Evolutionary conservation across 495 filamentous ascomycete genomes (phyloP), one percentile per base, ranked within the genome.

Genomic region (Aspergillus cristatus): DNA sequence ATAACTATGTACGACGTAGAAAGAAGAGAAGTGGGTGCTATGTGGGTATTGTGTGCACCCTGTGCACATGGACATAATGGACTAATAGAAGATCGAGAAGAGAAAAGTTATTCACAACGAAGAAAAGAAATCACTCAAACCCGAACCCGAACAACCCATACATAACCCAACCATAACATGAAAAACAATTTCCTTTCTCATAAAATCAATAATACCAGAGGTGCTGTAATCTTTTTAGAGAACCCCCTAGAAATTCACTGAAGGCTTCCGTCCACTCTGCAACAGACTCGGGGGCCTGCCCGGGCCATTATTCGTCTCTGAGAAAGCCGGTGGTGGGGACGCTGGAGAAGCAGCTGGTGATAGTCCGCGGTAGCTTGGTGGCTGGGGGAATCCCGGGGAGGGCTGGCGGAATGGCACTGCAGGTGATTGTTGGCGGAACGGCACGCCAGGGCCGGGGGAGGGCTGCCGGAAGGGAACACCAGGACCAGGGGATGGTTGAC

Each of bases 261-360:
- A 48, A 11, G 64, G 63, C 37, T 58, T 54, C 33, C 58, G 57
- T 14, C 67, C 67, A 41, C 60, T 65, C 46, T 64, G 58, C 37
- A 70, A 43, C 10, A 70, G 43, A 61, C 56, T 70, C 18, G 66
- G 63, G 26, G 66, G 63, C 41, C 62, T 52, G 41, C 54, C 49
- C 38, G 44, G 43, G 29, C 58, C 49, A 39, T 45, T 32, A 10
- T 32, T 36, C 15, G 43, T 40, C 17, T 45, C 45, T 38, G 58
- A 52, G 14, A 47, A 47, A 17, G 51, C 32, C 11, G 54, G 39
- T 1, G 63, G 63, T 3, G 62, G 55, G 3, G 60, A 52, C 14
- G 52, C 38, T 7, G 61, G 41, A 22, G 51, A 38, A 24, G 39
- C 30, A 22, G 39, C 30, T 3, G 63, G 57, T 11, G 60, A 63